Evolutionary conservation across 805 yeast species (phyloP), one percentile per base, ranked within the genome.

Genomic region (Hanseniaspora nectarophila): DNA sequence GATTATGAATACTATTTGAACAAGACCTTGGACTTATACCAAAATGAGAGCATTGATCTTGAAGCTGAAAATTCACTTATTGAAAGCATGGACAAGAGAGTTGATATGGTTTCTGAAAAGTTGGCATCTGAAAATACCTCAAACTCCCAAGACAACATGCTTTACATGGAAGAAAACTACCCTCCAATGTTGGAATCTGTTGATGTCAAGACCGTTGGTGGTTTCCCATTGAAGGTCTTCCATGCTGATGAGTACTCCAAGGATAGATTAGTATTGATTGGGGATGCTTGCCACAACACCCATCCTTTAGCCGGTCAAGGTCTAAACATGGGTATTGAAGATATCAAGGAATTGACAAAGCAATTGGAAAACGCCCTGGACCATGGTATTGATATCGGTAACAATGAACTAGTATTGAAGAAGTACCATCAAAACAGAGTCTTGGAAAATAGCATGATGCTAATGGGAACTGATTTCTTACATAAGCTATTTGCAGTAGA

Each of bases 291-390:
- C 0, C 98, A 92, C 60, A 83, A 97, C 0, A 86, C 95, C 1
- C 97, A 92, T 64, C 98, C 98, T 2, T 72, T 92, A 55, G 97
- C 97, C 4, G 98, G 98, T 9, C 98, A 92, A 67, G 98, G 98
- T 24, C 74, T 92, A 53, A 92, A 92, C 66, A 88, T 90, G 95
- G 98, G 98, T 20, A 97, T 89, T 65, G 81, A 83, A 26, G 98
- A 92, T 63, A 96, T 86, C 1, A 80, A 81, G 54, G 70, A 81
- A 1, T 71, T 92, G 29, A 79, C 82, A 1, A 69, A 63, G 1
- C 85, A 90, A 0, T 61, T 92, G 26, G 95, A 85, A 57, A 70
- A 56, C 9, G 95, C 95, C 0, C 68, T 77, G 2, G 70, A 71
- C 38, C 72, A 95, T 43, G 98, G 98, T 0, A 72, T 85, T 54